Evolutionary conservation across 1,139 yeast species (phyloP), one percentile per base, ranked within the genome.

Genomic region (Starmera stellimalicola): DNA sequence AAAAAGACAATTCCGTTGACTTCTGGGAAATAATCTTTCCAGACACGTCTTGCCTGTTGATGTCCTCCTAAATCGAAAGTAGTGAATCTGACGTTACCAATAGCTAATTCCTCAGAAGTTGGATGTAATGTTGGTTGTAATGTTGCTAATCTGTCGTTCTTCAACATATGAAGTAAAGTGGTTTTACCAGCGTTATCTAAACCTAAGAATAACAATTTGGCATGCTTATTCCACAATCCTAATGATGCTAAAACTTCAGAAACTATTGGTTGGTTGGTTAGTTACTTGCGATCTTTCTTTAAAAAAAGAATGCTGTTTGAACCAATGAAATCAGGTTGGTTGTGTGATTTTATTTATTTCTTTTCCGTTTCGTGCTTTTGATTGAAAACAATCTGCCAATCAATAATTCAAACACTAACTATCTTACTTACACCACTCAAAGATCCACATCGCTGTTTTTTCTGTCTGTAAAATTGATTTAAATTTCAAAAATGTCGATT

Each of bases 11-110:
- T 91, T 35, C 97, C 98, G 60, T 87, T 83, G 37, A 91, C 98
- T 63, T 91, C 98, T 36, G 98, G 99, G 78, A 93, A 91, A 62
- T 91, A 91, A 60, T 91, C 97, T 60, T 87, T 88, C 99, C 99
- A 91, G 56, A 91, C 77, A 65, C 98, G 85, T 67, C 99, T 88
- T 32, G 98, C 98, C 64, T 88, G 96, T 58, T 75, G 80, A 68
- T 91, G 98, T 29, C 99, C 99, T 60, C 99, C 99, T 52, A 91
- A 72, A 62, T 91, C 99, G 52, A 91, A 91, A 27, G 98, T 93
- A 41, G 99, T 91, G 71, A 91, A 91, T 60, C 91, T 81, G 44
- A 91, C 94, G 47, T 83, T 81, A 45, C 97, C 98, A 52, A 91
- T 91, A 40, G 97, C 93, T 51, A 91, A 73, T 60, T 91, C 99